Percentiles rank a stretch among this genome's conserved stretches.
These are phyloP conservation scores for Fraxinus platypoda DNA, from an alignment of 305 asterid genomes.

Conservation along the genomic window DNA sequence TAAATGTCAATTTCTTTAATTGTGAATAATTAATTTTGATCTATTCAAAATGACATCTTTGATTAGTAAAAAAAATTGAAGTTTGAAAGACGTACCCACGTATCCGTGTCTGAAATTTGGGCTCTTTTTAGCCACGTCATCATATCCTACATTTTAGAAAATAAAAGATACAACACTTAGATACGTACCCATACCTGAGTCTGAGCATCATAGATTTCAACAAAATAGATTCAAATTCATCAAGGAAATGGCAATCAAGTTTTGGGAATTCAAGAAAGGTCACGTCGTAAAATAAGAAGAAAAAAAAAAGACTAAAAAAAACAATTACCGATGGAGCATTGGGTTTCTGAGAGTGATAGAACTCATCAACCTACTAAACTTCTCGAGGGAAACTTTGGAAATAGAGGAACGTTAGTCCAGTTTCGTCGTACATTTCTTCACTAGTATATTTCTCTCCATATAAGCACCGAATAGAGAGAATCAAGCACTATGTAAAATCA, in stretches of 20 bases:
- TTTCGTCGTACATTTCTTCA: constrained; percentile 72
- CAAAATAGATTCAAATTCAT: not conserved
- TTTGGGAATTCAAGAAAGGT: not conserved
- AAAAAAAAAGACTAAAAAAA: not conserved
- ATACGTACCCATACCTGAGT: no score
- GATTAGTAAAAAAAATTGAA: no score
- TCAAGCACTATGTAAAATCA: not conserved
- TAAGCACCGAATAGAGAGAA: not conserved
- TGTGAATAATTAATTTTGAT: no score
- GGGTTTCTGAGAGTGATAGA: constrained; percentile 51
- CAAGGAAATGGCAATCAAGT: constrained; percentile 22
- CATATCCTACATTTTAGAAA: no score
- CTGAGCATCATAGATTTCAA: no score
- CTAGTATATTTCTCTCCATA: not conserved
- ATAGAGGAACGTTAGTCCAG: constrained; percentile 61
- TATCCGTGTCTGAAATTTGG: no score
- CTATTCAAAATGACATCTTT: no score
- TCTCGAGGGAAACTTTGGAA: constrained; percentile 63
- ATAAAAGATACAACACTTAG: no score
- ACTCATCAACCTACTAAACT: constrained; percentile 55
- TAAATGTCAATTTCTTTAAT: no score
- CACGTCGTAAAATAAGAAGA: not conserved
- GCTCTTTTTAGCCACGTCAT: no score
- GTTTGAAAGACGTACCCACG: no score
- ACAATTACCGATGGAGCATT: constrained; percentile 52